Conservation (phyloP, 768 basidiomycete species). For the Naematelia aurantialba region DNA sequence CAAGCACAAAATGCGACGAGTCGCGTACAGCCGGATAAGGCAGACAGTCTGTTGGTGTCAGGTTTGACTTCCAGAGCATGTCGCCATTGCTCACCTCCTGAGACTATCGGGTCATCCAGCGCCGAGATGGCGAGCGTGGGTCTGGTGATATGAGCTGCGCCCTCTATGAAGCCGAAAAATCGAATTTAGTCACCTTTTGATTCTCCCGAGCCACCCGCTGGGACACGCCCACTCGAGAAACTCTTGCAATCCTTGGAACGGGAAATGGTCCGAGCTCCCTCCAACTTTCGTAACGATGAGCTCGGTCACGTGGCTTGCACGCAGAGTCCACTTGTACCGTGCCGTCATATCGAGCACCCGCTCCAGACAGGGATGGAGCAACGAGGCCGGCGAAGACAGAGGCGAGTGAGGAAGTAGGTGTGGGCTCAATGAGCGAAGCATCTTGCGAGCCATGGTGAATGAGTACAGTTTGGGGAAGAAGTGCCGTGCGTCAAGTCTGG, state of each 20-base stretch:
- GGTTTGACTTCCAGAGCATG: too few relatives aligned
- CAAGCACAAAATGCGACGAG: conserved; percentile 43
- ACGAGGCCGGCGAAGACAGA: conserved; percentile 17
- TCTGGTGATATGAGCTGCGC: conserved; percentile 15
- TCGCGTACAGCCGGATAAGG: conserved; percentile 27
- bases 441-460: conserved; percentile 39
- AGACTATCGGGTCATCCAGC: conserved; percentile 50
- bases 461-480: conserved; percentile 34
- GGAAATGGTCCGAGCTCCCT: conserved; percentile 42
- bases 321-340: conserved; percentile 13
- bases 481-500: background rate
- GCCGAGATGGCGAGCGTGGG: conserved; percentile 49
- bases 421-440: conserved; percentile 34
- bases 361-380: conserved; percentile 8
- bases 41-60: conserved; percentile 4
- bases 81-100: conserved; percentile 39
- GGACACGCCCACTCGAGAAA: conserved; percentile 50
- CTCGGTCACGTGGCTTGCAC: conserved; percentile 42
- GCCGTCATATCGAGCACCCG: conserved; percentile 10
- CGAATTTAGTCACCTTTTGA: conserved; percentile 46
- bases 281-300: conserved; percentile 39
- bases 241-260: conserved; percentile 43
- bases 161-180: too few relatives aligned
- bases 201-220: conserved; percentile 25
- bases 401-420: conserved; percentile 29